A percentile compares a stretch with the other conserved stretches of the same genome.
These are phyloP conservation scores for Aspergillus pseudonomiae DNA, from an alignment of 2,329 filamentous ascomycete species.

Conservation along the genomic window DNA sequence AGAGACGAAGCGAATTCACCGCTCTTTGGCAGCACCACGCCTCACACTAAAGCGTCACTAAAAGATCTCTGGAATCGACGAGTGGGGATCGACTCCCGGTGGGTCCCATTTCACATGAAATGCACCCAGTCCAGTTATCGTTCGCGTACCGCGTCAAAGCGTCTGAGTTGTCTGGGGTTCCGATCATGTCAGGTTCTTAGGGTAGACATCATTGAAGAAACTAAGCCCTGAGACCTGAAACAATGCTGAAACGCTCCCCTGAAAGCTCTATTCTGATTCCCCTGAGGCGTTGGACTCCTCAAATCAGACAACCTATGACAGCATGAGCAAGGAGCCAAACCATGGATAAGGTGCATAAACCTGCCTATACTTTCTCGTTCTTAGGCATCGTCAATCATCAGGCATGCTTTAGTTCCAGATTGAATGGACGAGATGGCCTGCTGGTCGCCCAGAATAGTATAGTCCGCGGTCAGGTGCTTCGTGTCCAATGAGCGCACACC, in stretches of 20 bases:
- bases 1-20: slow-evolving; percentile 13
- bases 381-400: slow-evolving; percentile 4
- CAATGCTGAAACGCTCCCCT: not conserved
- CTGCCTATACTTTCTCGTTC: not conserved
- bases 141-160: slow-evolving; percentile 4
- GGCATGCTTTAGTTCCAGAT: not conserved
- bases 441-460: not conserved
- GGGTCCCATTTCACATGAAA: slow-evolving; percentile 2
- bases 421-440: no score
- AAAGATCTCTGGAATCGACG: not conserved
- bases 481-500: not conserved
- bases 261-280: not conserved
- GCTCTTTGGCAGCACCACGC: slow-evolving; percentile 9
- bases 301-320: not conserved
- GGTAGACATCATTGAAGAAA: slow-evolving; percentile 1
- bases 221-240: not conserved
- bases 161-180: not conserved
- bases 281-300: no score
- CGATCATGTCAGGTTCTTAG: slow-evolving; percentile 1
- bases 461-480: not conserved
- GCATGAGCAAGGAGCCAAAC: not conserved
- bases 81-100: not conserved
- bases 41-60: not conserved
- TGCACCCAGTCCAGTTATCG: not conserved
- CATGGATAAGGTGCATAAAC: slow-evolving; percentile 1